Evolutionary conservation across 768 basidiomycete genomes (phyloP).

Genomic region (Chlorophyllum brunneum): DNA sequence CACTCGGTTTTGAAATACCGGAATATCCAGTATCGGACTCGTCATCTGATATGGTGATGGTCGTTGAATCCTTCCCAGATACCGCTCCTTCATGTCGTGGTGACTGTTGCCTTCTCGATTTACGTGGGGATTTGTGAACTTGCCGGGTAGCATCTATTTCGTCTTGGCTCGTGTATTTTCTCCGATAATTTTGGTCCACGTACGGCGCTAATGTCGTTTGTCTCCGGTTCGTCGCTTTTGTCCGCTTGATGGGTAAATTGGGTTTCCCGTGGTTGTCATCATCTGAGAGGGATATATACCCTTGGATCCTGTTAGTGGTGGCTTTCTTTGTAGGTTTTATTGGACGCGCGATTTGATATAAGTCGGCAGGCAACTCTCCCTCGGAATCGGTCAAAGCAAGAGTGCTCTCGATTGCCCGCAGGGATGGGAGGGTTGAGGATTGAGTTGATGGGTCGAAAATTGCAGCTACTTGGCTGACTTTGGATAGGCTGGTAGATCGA

Average conservation of each 20-base stretch:
- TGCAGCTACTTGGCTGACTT: not conserved
- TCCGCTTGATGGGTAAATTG: not conserved
- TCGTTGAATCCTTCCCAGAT: not conserved
- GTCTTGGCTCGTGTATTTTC: not conserved
- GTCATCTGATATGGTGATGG: not conserved
- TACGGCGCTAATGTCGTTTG: not conserved
- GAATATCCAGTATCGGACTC: conserved; percentile 3
- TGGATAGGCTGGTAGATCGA: not conserved
- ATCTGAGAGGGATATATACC: conserved; percentile 9
- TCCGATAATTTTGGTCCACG: not conserved
- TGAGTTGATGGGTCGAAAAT: not conserved
- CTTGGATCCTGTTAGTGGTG: not conserved
- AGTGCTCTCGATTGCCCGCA: not conserved
- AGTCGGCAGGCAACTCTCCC: conserved; percentile 1
- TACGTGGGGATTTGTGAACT: conserved; percentile 14
- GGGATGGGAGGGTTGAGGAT: not conserved
- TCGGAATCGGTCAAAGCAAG: not conserved
- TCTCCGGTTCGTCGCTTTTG: not conserved
- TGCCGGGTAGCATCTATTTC: not conserved
- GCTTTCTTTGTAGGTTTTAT: not conserved
- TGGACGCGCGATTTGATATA: conserved; percentile 1
- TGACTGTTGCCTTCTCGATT: conserved; percentile 11
- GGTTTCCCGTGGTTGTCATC: not conserved
- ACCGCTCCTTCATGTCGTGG: conserved; percentile 1
- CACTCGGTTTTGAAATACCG: not conserved